Evolutionary conservation across 495 filamentous ascomycete species (phyloP), one percentile per base, ranked within the genome.

Genomic region (Penicillium goetzii): DNA sequence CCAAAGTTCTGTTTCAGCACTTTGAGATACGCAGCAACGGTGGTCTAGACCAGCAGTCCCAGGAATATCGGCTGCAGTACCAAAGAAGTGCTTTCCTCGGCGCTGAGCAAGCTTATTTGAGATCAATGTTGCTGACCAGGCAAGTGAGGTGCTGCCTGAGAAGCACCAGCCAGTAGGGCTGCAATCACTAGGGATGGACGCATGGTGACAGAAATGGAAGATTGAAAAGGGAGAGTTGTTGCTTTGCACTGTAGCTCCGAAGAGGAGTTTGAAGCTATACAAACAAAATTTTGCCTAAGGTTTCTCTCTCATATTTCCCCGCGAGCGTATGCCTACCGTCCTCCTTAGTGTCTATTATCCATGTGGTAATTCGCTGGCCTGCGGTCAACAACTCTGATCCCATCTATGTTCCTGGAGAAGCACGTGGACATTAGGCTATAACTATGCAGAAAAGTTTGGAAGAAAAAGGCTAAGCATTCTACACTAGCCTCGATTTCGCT

Each of bases 1-100:
- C 84, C 83, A 58, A 85, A 84, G 63, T 85, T 75, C 61, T 83
- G 68, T 47, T 65, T 67, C 53, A 78, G 32, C 19, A 70, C 50
- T 12, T 60, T 61, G 23, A 72, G 28, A 36, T 70, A 70, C 3
- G 59, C 70, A 3, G 40, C 30, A 36, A 70, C 65, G 30, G 56
- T 68, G 5, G 65, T 66, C 56, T 72, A n/a, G n/a, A n/a, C n/a
- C 70, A 0, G 51, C 60, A 0, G 63, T 68, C 32, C 56, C 33
- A 40, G 68, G 64, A 25, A 72, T 70, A 64, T 72, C 70, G 49
- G 60, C 62, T 0, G 68, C 68, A 0, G 68, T 64, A 10, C 70
- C 70, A 52, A 72, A 68, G 62, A 63, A 72, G 12, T 64, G 55
- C 49, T 66, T 66, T 3, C 57, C 68, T 1, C n/a, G 34, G 4